Conservation (phyloP, 108 stramenopile species). For the Cyclotella cryptica region DNA sequence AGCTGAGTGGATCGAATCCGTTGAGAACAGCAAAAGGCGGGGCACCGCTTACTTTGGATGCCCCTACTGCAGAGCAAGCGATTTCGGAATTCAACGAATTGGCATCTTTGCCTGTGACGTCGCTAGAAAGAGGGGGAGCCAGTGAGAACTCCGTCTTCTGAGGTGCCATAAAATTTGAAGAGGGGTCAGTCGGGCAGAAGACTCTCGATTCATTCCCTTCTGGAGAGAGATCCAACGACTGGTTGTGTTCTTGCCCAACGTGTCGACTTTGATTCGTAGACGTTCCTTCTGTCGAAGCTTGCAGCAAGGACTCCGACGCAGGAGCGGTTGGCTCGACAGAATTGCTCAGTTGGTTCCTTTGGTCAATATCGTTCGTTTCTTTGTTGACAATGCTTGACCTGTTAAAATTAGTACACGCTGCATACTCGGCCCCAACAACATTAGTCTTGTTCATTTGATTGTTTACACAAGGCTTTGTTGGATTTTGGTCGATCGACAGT, state of each 20-base stretch:
- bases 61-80: too few relatives aligned
- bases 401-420: neutral
- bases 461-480: neutral
- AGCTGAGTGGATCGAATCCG: slow-evolving; percentile 2
- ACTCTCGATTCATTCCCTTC: neutral
- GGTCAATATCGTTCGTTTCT: neutral
- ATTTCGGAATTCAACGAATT: too few relatives aligned
- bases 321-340: neutral
- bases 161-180: neutral
- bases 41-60: too few relatives aligned
- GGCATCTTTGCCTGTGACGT: neutral
- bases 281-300: neutral
- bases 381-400: neutral
- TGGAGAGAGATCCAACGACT: neutral
- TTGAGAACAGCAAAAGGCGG: neutral
- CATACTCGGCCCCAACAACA: neutral
- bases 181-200: neutral
- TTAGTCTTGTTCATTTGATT: neutral
- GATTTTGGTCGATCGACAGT: slow-evolving; percentile 11
- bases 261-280: neutral
- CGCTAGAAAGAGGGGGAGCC: neutral
- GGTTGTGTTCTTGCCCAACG: neutral
- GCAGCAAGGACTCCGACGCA: neutral
- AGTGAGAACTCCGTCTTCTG: neutral
- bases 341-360: too few relatives aligned